phyloP scores from a whole-genome alignment of 306 rosid genomes.

The Crotalaria pallida region DNA sequence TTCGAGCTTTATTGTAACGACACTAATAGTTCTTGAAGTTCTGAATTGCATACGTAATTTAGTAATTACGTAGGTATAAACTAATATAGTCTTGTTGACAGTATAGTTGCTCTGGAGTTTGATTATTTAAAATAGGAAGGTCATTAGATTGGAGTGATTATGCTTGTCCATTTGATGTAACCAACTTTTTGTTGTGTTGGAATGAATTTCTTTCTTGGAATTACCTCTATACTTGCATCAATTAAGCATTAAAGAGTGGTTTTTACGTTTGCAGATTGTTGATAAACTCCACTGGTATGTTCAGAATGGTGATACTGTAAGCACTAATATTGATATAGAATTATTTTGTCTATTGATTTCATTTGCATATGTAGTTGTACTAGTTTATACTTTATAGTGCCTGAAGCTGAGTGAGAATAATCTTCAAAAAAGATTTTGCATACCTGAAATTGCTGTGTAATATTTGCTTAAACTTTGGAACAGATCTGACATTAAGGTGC shows the following conservation, averaged over 20 bases:
- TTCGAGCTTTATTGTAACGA: conserved; percentile 1
- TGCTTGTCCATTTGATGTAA: background rate
- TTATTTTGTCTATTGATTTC: background rate
- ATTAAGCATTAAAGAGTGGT: conserved; percentile 19
- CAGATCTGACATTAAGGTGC: background rate
- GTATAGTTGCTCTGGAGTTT: background rate
- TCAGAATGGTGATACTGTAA: conserved; percentile 69
- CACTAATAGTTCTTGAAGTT: background rate
- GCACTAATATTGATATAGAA: conserved; percentile 15
- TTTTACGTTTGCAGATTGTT: conserved; percentile 62
- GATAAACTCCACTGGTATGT: conserved; percentile 72
- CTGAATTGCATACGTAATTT: background rate
- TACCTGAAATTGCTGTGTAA: background rate
- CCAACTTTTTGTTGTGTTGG: conserved; percentile 3
- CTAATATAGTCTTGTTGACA: background rate
- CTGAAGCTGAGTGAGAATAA: background rate
- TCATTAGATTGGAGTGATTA: conserved; percentile 1
- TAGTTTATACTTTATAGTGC: background rate
- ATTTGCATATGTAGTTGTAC: background rate
- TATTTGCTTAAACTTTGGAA: background rate
- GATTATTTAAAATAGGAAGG: background rate
- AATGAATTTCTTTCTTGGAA: background rate
- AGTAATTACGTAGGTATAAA: background rate
- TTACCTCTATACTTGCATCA: conserved; percentile 7
- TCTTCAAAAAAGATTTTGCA: background rate